A percentile compares a stretch with the other conserved stretches of the same genome.
These are phyloP conservation scores for Coffea eugenioides DNA, from an alignment of 257 asterid species.

Conservation along the genomic window DNA sequence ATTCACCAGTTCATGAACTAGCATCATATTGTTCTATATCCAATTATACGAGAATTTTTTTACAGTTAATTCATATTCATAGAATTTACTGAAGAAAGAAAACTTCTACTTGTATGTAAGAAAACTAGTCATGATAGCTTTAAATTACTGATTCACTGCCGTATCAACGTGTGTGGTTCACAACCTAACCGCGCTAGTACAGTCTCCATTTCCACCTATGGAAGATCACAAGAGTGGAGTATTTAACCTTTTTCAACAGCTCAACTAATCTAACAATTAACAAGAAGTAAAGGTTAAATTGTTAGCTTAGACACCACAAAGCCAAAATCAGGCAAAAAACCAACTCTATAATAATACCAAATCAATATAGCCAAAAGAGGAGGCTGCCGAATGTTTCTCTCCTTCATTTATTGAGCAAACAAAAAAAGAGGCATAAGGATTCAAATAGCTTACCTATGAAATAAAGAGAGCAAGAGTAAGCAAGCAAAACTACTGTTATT, in stretches of 20 bases:
- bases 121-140: background rate
- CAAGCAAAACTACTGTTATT: constrained; percentile 1
- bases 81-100: background rate
- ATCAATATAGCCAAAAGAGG: constrained; percentile 9
- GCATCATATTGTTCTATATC: too few relatives aligned
- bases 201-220: background rate
- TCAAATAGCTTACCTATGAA: constrained; percentile 14
- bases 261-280: background rate
- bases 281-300: constrained; percentile 18
- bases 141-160: background rate
- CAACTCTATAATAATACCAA: constrained; percentile 16
- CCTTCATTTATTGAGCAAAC: constrained; percentile 15
- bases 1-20: too few relatives aligned
- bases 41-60: too few relatives aligned
- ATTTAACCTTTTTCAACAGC: constrained; percentile 12
- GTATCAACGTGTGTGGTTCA: background rate
- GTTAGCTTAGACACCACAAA: constrained; percentile 28
- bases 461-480: background rate
- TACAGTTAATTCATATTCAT: background rate
- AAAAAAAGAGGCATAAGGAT: constrained; percentile 9
- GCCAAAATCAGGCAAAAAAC: constrained; percentile 1
- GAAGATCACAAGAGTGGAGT: constrained; percentile 1
- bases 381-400: background rate
- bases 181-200: constrained; percentile 4
- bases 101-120: background rate